Percentiles rank a stretch among this genome's conserved stretches.
These are phyloP conservation scores for Starmera quercuum DNA, from an alignment of 805 yeast genomes.

Conservation along the genomic window DNA sequence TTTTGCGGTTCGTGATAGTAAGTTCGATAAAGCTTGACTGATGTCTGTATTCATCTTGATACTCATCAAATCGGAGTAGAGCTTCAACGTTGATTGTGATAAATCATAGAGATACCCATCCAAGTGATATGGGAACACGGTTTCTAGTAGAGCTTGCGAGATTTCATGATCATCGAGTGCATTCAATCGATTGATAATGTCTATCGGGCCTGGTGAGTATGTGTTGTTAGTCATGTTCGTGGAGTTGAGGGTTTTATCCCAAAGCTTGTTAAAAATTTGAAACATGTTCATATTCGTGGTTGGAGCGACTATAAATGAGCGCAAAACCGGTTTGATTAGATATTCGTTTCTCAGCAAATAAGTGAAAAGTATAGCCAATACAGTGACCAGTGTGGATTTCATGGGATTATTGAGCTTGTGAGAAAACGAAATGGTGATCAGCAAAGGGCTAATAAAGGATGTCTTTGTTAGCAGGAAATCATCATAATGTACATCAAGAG, in stretches of 20 bases:
- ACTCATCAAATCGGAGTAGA: conserved; percentile 3
- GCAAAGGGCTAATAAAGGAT: conserved; percentile 16
- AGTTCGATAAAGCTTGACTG: neutral
- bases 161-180: conserved; percentile 2
- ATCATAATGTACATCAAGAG: neutral
- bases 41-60: neutral
- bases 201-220: conserved; percentile 14
- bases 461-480: conserved; percentile 5
- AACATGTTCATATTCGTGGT: conserved; percentile 15
- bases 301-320: conserved; percentile 7
- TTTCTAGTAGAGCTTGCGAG: conserved; percentile 6
- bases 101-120: conserved; percentile 6
- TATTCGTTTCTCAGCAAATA: conserved; percentile 8
- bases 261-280: conserved; percentile 16
- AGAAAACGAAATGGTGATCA: conserved; percentile 17
- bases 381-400: conserved; percentile 8
- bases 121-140: conserved; percentile 10
- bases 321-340: conserved; percentile 7
- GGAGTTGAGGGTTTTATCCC: conserved; percentile 15
- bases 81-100: conserved; percentile 5
- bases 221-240: conserved; percentile 1
- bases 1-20: neutral
- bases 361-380: conserved; percentile 8
- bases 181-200: conserved; percentile 12
- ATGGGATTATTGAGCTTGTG: conserved; percentile 9